Base-by-base conservation (phyloP, 2,329 filamentous ascomycete species). In the Ophiostoma australiae region DNA sequence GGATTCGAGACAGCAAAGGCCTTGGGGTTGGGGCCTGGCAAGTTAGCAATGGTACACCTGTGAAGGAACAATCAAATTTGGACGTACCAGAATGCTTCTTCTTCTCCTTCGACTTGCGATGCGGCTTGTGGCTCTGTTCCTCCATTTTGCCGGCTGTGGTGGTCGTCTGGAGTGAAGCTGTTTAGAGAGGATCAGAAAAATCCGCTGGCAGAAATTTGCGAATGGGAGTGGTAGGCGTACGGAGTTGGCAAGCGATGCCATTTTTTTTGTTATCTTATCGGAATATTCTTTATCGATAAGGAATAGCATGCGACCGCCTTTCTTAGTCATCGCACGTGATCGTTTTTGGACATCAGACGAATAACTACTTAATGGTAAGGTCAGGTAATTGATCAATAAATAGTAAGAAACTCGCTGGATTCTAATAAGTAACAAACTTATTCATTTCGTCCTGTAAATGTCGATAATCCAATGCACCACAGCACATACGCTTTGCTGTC, bases 31-130 rank as follows among this genome's bases (percentile, higher is more conserved):
- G 84, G 85, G 70, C 91, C 92, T 89, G 77, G 74, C 70, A n/a
- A 27, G 44, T 67, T 44, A 69, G 39, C 48, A 35, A 33, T 35
- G 23, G 17, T 15, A 7, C 10, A 8, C 10, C n/a, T 23, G 20
- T 6, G 1, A 23, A 23, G 7, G 8, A 13, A 15, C 27, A 66
- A 13, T 33, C 4, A 13, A 4, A 39, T 78, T 27, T 31, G 52
- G 80, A 76, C 87, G 84, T 87, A 80, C 89, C 90, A 41, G 89
- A 81, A 44, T 83, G 81, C 75, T 76, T 81, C 84, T 97, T 97
- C 85, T 96, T 97, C 81, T 94, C 92, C 81, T 97, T 97, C 31
- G 89, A 82, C 78, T 93, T 90, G 77, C 94, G 86, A 84, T 98
- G 94, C 76, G 92, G 87, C 81, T 92, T 89, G 78, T 98, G 93